Percentiles rank a stretch among this genome's conserved stretches.
Conservation (phyloP, 2,329 filamentous ascomycete species). For the Fusarium anthophilum region DNA sequence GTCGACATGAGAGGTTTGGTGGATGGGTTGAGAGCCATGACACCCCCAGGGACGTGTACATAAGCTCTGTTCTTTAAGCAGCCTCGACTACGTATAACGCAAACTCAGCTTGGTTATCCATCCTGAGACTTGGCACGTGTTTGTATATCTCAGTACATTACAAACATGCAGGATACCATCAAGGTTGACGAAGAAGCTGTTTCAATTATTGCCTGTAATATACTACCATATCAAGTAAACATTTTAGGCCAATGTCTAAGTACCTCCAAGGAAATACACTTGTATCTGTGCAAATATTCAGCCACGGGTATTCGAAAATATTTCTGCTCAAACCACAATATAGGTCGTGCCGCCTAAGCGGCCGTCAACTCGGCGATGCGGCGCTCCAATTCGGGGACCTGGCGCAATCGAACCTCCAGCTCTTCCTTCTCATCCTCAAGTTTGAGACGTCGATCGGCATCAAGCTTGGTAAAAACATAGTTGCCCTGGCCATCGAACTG, state of each 20-base stretch:
- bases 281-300: neutral
- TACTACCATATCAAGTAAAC: neutral
- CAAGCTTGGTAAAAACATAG: conserved; percentile 88
- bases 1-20: neutral
- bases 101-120: neutral
- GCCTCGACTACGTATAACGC: neutral
- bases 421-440: conserved; percentile 98
- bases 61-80: neutral
- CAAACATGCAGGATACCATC: neutral
- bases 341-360: conserved; percentile 4
- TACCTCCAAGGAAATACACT: neutral
- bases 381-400: conserved; percentile 88
- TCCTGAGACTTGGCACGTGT: neutral
- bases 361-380: conserved; percentile 80
- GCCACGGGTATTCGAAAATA: conserved; percentile 4
- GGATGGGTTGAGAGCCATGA: neutral
- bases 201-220: neutral
- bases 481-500: conserved; percentile 96
- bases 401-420: conserved; percentile 82
- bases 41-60: neutral
- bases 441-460: conserved; percentile 84
- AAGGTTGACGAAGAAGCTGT: neutral
- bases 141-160: neutral
- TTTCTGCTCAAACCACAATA: neutral
- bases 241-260: neutral